A percentile compares a stretch with the other conserved stretches of the same genome.
Evolutionary conservation across 441 rosid genomes (phyloP).

Genomic region (Biscutella laevigata): DNA sequence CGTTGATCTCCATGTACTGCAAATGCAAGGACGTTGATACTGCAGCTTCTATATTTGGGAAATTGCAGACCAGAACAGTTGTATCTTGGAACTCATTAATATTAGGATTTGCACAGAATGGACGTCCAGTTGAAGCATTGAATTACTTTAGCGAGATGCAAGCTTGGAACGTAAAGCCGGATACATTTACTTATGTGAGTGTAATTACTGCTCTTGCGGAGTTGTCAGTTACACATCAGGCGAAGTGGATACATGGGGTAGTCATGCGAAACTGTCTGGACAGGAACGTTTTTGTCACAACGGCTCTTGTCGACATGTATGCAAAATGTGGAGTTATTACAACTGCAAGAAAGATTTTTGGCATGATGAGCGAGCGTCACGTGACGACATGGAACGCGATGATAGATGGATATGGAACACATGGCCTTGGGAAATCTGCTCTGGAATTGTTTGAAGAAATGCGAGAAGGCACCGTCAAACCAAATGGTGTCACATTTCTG

Average conservation of each 20-base stretch:
- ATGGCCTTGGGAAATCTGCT: slow-evolving; percentile 52
- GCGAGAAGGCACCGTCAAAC: slow-evolving; percentile 37
- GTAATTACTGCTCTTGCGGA: slow-evolving; percentile 59
- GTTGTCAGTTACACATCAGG: slow-evolving; percentile 48
- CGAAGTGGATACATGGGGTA: slow-evolving; percentile 63
- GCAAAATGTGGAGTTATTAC: slow-evolving; percentile 58
- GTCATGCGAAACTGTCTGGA: slow-evolving; percentile 41
- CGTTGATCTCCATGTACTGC: slow-evolving; percentile 66
- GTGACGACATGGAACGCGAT: slow-evolving; percentile 69
- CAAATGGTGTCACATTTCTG: slow-evolving; percentile 56
- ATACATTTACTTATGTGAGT: slow-evolving; percentile 60
- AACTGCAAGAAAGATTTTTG: slow-evolving; percentile 51
- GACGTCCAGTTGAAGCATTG: slow-evolving; percentile 42
- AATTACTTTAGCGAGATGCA: slow-evolving; percentile 42
- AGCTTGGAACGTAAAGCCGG: slow-evolving; percentile 32
- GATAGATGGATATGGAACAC: slow-evolving; percentile 75
- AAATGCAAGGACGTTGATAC: slow-evolving; percentile 50
- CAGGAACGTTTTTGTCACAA: slow-evolving; percentile 41
- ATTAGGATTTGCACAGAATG: slow-evolving; percentile 60
- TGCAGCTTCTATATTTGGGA: slow-evolving; percentile 43
- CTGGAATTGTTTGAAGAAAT: slow-evolving; percentile 45
- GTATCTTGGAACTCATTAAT: slow-evolving; percentile 78
- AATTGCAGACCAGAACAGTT: slow-evolving; percentile 34
- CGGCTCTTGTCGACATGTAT: slow-evolving; percentile 67
- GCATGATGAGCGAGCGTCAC: slow-evolving; percentile 49